Conservation (phyloP, 2,329 filamentous ascomycete genomes). For the Alternaria viburni region DNA sequence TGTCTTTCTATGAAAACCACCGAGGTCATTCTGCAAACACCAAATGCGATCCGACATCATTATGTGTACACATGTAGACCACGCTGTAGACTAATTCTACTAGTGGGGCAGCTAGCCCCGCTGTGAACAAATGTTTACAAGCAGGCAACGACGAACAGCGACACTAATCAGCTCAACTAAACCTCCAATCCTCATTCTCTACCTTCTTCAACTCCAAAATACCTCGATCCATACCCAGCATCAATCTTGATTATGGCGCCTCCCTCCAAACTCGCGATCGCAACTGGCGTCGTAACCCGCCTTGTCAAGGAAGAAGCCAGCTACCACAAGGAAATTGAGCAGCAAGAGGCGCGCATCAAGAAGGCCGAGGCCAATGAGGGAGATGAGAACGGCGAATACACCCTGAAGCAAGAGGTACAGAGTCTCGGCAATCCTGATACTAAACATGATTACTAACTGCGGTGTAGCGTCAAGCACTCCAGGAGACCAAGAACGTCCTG, state of each 20-base stretch:
- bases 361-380: conserved; percentile 67
- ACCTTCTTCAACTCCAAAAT: neutral
- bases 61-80: neutral
- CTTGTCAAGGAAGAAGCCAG: conserved; percentile 90
- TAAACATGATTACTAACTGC: conserved; percentile 1
- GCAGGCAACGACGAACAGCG: conserved; percentile 19
- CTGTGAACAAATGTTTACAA: conserved; percentile 19
- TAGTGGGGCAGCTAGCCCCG: conserved; percentile 20
- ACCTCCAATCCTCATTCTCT: neutral
- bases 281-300: conserved; percentile 78
- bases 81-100: neutral
- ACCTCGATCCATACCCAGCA: neutral
- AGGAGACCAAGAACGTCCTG: conserved; percentile 87
- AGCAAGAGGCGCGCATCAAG: conserved; percentile 74
- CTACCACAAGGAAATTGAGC: conserved; percentile 83
- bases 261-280: conserved; percentile 77
- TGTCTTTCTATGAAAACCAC: neutral
- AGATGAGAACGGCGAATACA: conserved; percentile 78
- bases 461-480: conserved; percentile 74
- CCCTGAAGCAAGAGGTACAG: conserved; percentile 83
- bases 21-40: neutral
- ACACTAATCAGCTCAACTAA: neutral
- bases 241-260: conserved; percentile 68
- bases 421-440: neutral
- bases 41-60: neutral